These are phyloP conservation scores for Monilinia vaccinii-corymbosi DNA, from an alignment of 2,329 filamentous ascomycete species.

Conservation along the genomic window DNA sequence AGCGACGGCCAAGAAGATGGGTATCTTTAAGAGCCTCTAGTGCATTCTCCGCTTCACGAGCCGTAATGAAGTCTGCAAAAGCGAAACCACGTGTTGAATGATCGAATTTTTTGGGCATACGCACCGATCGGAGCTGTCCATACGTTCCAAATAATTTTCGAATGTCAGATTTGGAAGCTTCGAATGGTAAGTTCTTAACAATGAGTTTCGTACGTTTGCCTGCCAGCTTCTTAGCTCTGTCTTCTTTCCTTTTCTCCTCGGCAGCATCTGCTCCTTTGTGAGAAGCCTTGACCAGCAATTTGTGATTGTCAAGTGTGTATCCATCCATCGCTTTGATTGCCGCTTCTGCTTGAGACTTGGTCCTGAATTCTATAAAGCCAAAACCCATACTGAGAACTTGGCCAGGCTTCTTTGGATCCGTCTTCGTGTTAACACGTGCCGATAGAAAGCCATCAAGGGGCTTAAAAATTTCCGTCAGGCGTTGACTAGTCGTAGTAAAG, in stretches of 20 bases:
- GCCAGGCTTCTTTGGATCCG: slow-evolving; percentile 81
- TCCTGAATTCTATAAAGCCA: slow-evolving; percentile 84
- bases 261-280: slow-evolving; percentile 82
- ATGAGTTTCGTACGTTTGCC: slow-evolving; percentile 81
- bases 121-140: slow-evolving; percentile 84
- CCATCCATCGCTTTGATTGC: slow-evolving; percentile 84
- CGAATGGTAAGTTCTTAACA: slow-evolving; percentile 97
- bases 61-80: slow-evolving; percentile 90
- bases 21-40: slow-evolving; percentile 87
- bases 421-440: slow-evolving; percentile 85
- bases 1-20: slow-evolving; percentile 78
- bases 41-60: slow-evolving; percentile 81
- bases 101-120: slow-evolving; percentile 93
- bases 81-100: slow-evolving; percentile 83
- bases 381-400: slow-evolving; percentile 94
- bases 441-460: slow-evolving; percentile 81
- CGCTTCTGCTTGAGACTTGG: slow-evolving; percentile 66
- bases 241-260: slow-evolving; percentile 74
- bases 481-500: slow-evolving; percentile 74
- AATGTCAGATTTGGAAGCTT: slow-evolving; percentile 88
- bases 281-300: slow-evolving; percentile 74
- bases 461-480: slow-evolving; percentile 68
- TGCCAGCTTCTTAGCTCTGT: slow-evolving; percentile 71
- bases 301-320: slow-evolving; percentile 76
- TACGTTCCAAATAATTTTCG: slow-evolving; percentile 79